These are phyloP conservation scores for Colletotrichum brevisporum DNA, from an alignment of 2,329 filamentous ascomycete genomes.

Conservation along the genomic window DNA sequence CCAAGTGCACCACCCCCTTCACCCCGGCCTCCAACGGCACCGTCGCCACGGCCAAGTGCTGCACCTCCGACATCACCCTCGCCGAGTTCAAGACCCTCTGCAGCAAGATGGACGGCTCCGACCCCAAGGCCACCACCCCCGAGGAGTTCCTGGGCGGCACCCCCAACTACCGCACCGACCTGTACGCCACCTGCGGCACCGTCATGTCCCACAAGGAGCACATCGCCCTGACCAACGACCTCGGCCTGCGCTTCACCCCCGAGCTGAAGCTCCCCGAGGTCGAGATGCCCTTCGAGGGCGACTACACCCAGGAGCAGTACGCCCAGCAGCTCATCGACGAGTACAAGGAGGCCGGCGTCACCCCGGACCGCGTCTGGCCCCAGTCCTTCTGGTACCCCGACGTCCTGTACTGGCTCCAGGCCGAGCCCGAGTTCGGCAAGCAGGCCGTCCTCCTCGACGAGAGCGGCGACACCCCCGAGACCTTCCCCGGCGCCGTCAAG, in stretches of 20 bases:
- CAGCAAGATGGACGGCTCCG: constrained; percentile 78
- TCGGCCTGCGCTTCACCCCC: constrained; percentile 74
- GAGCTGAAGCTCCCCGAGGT: constrained; percentile 78
- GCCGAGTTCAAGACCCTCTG: constrained; percentile 78
- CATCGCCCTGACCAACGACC: constrained; percentile 70
- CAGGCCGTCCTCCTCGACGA: constrained; percentile 78
- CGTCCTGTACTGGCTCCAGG: constrained; percentile 76
- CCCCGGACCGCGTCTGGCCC: constrained; percentile 68
- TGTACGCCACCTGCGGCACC: constrained; percentile 76
- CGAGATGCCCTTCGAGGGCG: constrained; percentile 76
- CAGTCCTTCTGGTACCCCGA: constrained; percentile 78
- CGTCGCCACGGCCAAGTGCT: constrained; percentile 75
- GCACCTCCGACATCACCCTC: constrained; percentile 79
- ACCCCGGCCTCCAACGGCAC: constrained; percentile 65
- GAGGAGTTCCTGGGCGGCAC: constrained; percentile 72
- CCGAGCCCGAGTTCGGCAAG: constrained; percentile 70
- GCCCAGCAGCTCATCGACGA: constrained; percentile 76
- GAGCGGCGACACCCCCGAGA: constrained; percentile 67
- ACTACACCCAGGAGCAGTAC: constrained; percentile 76
- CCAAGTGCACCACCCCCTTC: constrained; percentile 75
- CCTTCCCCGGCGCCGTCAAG: constrained; percentile 67
- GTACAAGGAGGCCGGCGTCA: constrained; percentile 67
- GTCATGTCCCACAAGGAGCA: constrained; percentile 73
- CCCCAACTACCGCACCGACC: constrained; percentile 73
- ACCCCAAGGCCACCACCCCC: constrained; percentile 70